Evolutionary conservation across 2,329 filamentous ascomycete species (phyloP).

Genomic region (Beauveria sp.): DNA sequence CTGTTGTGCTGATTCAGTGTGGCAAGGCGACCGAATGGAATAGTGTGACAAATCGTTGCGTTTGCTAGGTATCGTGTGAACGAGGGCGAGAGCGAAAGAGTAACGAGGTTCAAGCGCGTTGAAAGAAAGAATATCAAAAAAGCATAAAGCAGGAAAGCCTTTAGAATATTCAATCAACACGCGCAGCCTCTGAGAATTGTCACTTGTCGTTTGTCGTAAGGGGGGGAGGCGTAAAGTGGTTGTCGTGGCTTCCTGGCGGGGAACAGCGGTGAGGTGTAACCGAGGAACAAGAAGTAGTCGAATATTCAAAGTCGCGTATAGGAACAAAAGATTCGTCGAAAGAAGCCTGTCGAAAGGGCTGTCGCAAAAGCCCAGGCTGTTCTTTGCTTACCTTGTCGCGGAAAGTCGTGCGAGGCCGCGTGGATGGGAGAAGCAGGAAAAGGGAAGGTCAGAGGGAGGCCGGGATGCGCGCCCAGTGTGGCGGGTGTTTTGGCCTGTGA

Average conservation of each 20-base stretch:
- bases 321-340: neutral
- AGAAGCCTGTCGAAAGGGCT: slow-evolving; percentile 8
- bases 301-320: neutral
- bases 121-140: neutral
- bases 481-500: slow-evolving; percentile 11
- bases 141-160: neutral
- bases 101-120: neutral
- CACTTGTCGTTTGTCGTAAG: neutral
- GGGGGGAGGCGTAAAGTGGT: neutral
- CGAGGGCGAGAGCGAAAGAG: neutral
- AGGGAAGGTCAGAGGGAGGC: neutral
- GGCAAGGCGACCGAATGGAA: neutral
- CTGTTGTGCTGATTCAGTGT: neutral
- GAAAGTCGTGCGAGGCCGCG: neutral
- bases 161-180: neutral
- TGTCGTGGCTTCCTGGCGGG: slow-evolving; percentile 6
- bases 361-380: slow-evolving; percentile 8
- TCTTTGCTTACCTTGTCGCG: neutral
- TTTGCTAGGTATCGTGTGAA: neutral
- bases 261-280: slow-evolving; percentile 1
- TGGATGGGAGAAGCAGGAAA: neutral
- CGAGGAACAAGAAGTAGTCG: neutral
- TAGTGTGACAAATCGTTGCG: neutral
- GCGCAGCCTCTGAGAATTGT: neutral
- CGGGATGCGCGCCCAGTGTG: slow-evolving; percentile 5